Conservation (phyloP, 164 flowering plant species). For the Macadamia tetraphylla region DNA sequence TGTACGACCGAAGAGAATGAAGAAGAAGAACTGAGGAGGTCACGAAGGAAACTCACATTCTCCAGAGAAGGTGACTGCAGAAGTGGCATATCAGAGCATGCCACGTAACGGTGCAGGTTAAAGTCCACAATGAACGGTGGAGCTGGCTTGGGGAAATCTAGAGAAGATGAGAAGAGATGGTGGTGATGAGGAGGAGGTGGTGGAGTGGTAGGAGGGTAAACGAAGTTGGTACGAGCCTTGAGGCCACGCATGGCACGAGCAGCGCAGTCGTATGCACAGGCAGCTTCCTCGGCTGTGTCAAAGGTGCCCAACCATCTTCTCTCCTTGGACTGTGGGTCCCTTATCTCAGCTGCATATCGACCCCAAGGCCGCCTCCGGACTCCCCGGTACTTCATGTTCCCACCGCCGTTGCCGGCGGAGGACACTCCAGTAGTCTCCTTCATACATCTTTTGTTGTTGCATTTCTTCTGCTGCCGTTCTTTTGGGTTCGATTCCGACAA, state of each 20-base stretch:
- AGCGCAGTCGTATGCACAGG: slow-evolving; percentile 89
- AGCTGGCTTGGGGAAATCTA: slow-evolving; percentile 17
- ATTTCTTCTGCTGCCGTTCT: slow-evolving; percentile 4
- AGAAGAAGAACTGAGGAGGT: slow-evolving; percentile 24
- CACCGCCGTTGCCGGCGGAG: not conserved
- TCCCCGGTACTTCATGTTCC: slow-evolving; percentile 62
- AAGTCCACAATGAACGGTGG: not conserved
- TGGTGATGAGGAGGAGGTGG: not conserved
- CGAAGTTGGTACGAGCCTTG: slow-evolving; percentile 81
- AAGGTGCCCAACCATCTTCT: slow-evolving; percentile 91
- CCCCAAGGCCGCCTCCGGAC: slow-evolving; percentile 96
- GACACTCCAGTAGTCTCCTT: not conserved
- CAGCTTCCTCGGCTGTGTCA: slow-evolving; percentile 95
- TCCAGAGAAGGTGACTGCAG: not conserved
- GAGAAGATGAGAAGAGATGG: slow-evolving; percentile 1
- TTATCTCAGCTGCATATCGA: slow-evolving; percentile 85
- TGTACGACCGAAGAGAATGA: not conserved
- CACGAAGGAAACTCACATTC: slow-evolving; percentile 38
- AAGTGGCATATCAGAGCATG: slow-evolving; percentile 13
- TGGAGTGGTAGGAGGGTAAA: slow-evolving; percentile 37
- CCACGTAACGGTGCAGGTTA: slow-evolving; percentile 11
- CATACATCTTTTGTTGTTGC: slow-evolving; percentile 4
- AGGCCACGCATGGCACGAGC: slow-evolving; percentile 85
- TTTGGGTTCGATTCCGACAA: slow-evolving; percentile 7
- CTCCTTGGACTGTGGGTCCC: slow-evolving; percentile 85